Conservation (phyloP, 305 asterid genomes). For the Solanum hybrid region DNA sequence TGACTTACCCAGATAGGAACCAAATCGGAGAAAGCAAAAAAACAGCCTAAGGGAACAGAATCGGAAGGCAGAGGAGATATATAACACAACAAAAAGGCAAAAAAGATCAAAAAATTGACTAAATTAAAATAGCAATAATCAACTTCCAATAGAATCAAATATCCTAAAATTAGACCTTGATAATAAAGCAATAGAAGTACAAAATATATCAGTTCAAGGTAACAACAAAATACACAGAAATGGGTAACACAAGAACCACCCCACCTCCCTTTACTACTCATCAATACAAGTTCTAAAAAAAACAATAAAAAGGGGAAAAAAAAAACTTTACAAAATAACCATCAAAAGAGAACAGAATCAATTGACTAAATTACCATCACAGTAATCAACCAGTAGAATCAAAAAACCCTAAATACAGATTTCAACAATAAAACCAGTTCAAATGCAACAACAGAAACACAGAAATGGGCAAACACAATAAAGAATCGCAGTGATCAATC, state of each 20-base stretch:
- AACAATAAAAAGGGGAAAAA: neutral
- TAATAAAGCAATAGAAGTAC: neutral
- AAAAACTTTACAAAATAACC: neutral
- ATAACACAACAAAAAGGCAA: neutral
- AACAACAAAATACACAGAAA: neutral
- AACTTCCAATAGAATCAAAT: neutral
- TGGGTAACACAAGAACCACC: neutral
- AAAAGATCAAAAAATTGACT: neutral
- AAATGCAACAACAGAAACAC: neutral
- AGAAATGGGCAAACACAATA: neutral
- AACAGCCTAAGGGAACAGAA: neutral
- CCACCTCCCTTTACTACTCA: neutral
- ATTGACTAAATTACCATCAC: neutral
- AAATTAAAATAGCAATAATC: neutral
- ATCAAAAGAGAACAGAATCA: neutral
- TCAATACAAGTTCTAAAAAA: neutral
- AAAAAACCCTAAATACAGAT: neutral
- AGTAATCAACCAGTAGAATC: neutral
- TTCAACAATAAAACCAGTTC: neutral
- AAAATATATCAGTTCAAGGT: neutral
- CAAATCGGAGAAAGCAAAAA: neutral
- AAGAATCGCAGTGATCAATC: neutral
- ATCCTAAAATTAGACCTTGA: neutral
- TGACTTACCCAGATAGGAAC: neutral
- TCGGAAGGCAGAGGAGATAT: neutral